A percentile compares a stretch with the other conserved stretches of the same genome.
Conservation (phyloP, 352 stramenopile species). For the Pythium phragmitis region DNA sequence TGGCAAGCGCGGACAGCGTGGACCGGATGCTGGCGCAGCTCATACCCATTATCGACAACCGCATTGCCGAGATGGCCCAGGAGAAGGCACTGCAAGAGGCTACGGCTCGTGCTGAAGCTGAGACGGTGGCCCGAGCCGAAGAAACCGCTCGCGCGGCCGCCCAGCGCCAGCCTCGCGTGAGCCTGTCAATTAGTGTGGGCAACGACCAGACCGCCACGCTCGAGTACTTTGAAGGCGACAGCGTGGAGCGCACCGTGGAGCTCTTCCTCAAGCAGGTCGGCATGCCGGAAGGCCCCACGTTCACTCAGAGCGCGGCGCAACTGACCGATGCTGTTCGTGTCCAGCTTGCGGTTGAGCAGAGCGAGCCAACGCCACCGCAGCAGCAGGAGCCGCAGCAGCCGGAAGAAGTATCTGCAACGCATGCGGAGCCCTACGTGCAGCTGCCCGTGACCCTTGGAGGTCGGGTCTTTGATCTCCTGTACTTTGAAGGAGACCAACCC, state of each 20-base stretch:
- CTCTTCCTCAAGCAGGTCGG: constrained; percentile 56
- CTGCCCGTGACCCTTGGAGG: constrained; percentile 60
- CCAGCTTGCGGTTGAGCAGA: constrained; percentile 17
- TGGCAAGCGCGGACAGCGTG: constrained; percentile 38
- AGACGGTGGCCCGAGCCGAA: constrained; percentile 12
- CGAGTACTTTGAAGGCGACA: constrained; percentile 76
- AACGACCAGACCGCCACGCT: constrained; percentile 45
- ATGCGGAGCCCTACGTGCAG: constrained; percentile 38
- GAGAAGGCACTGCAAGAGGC: constrained; percentile 33
- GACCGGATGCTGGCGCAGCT: constrained; percentile 49
- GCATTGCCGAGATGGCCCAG: constrained; percentile 41
- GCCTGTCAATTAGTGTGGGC: constrained; percentile 50
- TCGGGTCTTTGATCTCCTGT: constrained; percentile 60
- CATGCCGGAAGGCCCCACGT: constrained; percentile 40
- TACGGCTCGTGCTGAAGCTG: constrained; percentile 15
- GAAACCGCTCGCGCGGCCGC: constrained; percentile 6
- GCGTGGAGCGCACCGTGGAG: constrained; percentile 61
- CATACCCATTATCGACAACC: constrained; percentile 57
- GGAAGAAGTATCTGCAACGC: constrained; percentile 6
- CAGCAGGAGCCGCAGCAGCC: constrained; percentile 15
- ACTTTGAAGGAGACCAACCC: constrained; percentile 61
- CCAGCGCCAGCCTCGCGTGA: constrained; percentile 37
- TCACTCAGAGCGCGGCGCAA: constrained; percentile 41
- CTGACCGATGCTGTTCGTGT: constrained; percentile 43
- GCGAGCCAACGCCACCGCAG: not conserved